phyloP scores from a whole-genome alignment of 257 asterid species.

The Capsicum baccatum region DNA sequence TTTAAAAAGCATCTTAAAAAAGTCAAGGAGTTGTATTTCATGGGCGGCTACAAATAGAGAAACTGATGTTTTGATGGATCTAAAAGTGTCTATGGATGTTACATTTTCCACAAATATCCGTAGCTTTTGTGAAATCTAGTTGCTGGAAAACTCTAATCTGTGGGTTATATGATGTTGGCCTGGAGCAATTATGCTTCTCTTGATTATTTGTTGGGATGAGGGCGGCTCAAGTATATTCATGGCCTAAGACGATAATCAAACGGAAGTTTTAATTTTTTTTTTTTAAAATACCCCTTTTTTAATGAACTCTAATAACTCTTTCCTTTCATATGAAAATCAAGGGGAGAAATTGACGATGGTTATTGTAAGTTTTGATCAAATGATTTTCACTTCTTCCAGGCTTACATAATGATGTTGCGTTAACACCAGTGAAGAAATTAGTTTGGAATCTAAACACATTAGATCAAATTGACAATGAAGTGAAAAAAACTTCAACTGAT shows the following conservation, averaged over 20 bases:
- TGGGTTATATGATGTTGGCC: background rate
- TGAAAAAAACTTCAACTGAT: background rate
- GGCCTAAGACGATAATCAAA: too few relatives aligned
- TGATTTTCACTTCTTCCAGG: background rate
- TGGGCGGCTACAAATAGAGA: background rate
- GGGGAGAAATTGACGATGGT: background rate
- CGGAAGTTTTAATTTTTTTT: too few relatives aligned
- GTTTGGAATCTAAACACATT: background rate
- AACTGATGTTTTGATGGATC: constrained; percentile 6
- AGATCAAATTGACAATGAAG: background rate
- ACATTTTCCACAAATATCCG: background rate
- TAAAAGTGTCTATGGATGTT: background rate
- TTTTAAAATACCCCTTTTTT: too few relatives aligned
- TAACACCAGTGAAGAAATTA: constrained; percentile 6
- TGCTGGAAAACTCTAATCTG: background rate
- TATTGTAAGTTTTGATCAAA: background rate
- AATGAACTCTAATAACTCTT: too few relatives aligned
- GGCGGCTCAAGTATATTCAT: too few relatives aligned
- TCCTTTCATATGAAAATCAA: too few relatives aligned
- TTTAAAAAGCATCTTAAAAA: too few relatives aligned
- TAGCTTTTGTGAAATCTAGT: constrained; percentile 4
- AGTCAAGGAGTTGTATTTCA: too few relatives aligned
- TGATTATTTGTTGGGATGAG: background rate
- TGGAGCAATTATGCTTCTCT: background rate
- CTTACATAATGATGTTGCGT: constrained; percentile 12